Conservation (phyloP, 176 grass and related monocot species). For the Phoenix roebelenii region DNA sequence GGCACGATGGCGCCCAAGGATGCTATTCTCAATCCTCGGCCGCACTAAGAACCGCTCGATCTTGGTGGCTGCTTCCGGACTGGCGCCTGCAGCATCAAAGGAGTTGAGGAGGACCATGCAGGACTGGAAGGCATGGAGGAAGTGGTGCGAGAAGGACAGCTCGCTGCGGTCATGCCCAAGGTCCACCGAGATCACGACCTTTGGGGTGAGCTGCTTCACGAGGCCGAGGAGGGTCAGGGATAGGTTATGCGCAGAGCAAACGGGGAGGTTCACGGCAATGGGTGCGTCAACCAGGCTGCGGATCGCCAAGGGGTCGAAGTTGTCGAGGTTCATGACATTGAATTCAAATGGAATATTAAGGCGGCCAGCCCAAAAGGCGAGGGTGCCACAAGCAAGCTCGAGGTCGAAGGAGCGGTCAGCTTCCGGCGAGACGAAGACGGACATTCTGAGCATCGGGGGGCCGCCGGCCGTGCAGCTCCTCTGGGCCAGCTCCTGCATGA, state of each 20-base stretch:
- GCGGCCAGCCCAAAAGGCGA: constrained; percentile 54
- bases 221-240: constrained; percentile 43
- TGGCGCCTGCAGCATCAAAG: constrained; percentile 59
- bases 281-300: constrained; percentile 36
- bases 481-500: constrained; percentile 73
- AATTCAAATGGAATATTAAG: constrained; percentile 72
- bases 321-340: constrained; percentile 37
- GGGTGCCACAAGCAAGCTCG: constrained; percentile 59
- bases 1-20: constrained; percentile 41
- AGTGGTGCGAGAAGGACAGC: constrained; percentile 61
- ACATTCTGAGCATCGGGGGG: constrained; percentile 40
- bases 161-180: constrained; percentile 65
- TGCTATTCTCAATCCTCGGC: constrained; percentile 51
- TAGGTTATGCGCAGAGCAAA: constrained; percentile 33
- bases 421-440: constrained; percentile 43
- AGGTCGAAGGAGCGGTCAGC: constrained; percentile 63
- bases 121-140: constrained; percentile 65
- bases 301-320: constrained; percentile 38
- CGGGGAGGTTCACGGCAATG: constrained; percentile 67
- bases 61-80: constrained; percentile 43
- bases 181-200: constrained; percentile 65
- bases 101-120: constrained; percentile 75
- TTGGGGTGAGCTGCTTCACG: constrained; percentile 68
- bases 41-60: constrained; percentile 69
- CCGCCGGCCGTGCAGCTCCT: constrained; percentile 5